Conservation (phyloP, 169 alveolate genomes). For the Amoebophrya sp. region DNA sequence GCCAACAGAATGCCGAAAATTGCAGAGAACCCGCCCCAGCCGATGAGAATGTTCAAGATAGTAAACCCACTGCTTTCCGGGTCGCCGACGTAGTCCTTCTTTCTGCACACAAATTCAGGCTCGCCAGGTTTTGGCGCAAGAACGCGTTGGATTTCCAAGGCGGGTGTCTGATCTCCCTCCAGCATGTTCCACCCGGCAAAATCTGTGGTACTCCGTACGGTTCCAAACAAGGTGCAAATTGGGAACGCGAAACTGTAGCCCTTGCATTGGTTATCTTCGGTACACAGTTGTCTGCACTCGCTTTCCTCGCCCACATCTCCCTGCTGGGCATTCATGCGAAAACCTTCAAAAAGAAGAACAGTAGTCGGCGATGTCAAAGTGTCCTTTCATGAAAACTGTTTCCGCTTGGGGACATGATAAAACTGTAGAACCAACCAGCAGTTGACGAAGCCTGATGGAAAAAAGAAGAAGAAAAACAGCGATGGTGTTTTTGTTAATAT, state of each 20-base stretch:
- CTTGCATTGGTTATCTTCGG: not conserved
- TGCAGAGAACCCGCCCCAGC: not conserved
- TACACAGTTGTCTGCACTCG: not conserved
- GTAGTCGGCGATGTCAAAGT: too few species aligned
- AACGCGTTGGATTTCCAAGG: not conserved
- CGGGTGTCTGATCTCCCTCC: not conserved
- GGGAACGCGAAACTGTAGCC: not conserved
- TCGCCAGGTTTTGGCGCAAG: not conserved
- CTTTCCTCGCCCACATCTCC: slow-evolving; percentile 4
- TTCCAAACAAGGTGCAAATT: not conserved
- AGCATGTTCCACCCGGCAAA: not conserved
- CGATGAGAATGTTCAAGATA: not conserved
- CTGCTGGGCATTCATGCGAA: slow-evolving; percentile 23
- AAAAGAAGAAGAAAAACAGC: too few species aligned
- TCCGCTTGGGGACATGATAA: too few species aligned
- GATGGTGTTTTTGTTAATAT: too few species aligned
- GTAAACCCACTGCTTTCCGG: not conserved
- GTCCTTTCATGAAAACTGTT: too few species aligned
- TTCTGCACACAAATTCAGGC: not conserved
- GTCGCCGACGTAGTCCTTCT: not conserved
- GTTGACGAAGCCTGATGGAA: too few species aligned
- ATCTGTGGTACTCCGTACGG: not conserved
- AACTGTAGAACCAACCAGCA: too few species aligned
- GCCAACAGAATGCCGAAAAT: not conserved
- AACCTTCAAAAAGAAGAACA: too few species aligned